Evolutionary conservation across 805 yeast species (phyloP).

Genomic region (Yamadazyma insecticola): DNA sequence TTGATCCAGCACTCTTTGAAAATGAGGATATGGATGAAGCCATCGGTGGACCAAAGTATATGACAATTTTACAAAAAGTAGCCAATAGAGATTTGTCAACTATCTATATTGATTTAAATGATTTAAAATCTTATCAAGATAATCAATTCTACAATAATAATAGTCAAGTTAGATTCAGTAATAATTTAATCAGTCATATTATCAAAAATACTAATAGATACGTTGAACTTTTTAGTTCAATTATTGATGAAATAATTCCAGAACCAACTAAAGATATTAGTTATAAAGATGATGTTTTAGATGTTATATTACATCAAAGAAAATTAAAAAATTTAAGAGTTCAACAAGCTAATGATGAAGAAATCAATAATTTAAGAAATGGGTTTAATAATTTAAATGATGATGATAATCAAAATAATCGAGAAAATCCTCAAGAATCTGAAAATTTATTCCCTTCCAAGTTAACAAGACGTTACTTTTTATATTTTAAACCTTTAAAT

Average conservation of each 20-base stretch:
- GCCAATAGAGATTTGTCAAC: constrained; percentile 79
- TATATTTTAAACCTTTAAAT: constrained; percentile 82
- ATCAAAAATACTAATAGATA: constrained; percentile 74
- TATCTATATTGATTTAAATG: constrained; percentile 76
- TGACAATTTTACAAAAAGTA: constrained; percentile 66
- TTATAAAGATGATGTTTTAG: constrained; percentile 85
- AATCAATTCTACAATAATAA: constrained; percentile 21
- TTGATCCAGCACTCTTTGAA: constrained; percentile 16
- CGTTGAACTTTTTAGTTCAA: constrained; percentile 67
- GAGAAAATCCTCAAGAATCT: constrained; percentile 10
- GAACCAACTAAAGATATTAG: constrained; percentile 75
- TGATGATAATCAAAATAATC: constrained; percentile 9
- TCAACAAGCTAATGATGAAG: constrained; percentile 63
- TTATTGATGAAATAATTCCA: constrained; percentile 81
- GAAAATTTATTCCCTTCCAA: constrained; percentile 74
- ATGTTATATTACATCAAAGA: constrained; percentile 89
- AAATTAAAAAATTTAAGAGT: constrained; percentile 73
- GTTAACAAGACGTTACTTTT: constrained; percentile 77
- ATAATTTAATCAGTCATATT: constrained; percentile 50
- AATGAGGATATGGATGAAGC: constrained; percentile 13
- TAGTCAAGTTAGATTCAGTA: constrained; percentile 5
- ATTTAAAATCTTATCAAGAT: constrained; percentile 65
- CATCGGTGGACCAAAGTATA: constrained; percentile 52
- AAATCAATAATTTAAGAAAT: constrained; percentile 41
- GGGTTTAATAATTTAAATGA: constrained; percentile 19